Percentiles rank a stretch among this genome's conserved stretches.
Evolutionary conservation across 2,329 filamentous ascomycete species (phyloP).

Genomic region (Pseudocercospora pini-densiflorae): DNA sequence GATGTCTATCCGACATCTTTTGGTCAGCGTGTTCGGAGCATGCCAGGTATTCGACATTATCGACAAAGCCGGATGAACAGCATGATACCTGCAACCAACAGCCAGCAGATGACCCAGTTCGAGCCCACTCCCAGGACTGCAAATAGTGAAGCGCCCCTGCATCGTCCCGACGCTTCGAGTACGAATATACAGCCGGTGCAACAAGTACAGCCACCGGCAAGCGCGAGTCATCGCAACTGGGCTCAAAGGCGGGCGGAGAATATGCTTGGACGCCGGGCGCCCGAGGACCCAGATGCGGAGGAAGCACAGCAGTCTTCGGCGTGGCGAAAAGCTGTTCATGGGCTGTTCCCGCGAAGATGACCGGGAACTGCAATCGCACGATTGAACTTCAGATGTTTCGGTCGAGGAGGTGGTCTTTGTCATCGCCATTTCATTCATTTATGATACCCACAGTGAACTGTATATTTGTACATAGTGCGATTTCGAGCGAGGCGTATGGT

Average conservation of each 20-base stretch:
- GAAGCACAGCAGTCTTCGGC: constrained; percentile 31
- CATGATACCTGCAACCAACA: constrained; percentile 12
- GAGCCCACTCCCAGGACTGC: constrained; percentile 4
- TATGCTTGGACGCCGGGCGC: constrained; percentile 43
- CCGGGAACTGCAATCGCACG: background rate
- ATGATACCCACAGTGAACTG: constrained; percentile 9
- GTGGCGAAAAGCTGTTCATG: constrained; percentile 37
- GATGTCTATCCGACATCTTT: constrained; percentile 17
- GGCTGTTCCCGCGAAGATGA: constrained; percentile 36
- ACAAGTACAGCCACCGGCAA: constrained; percentile 24
- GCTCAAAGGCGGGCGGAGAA: constrained; percentile 50
- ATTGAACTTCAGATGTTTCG: background rate
- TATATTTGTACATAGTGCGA: background rate
- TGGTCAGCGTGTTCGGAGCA: constrained; percentile 13
- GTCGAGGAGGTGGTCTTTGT: background rate
- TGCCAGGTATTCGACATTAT: constrained; percentile 20
- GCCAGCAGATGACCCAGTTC: constrained; percentile 30
- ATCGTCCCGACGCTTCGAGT: constrained; percentile 5
- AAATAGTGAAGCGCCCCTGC: constrained; percentile 3
- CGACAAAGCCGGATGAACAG: constrained; percentile 16
- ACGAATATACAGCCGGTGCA: constrained; percentile 3
- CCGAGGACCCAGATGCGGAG: constrained; percentile 37
- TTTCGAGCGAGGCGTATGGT: constrained; percentile 4
- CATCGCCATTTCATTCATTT: constrained; percentile 1
- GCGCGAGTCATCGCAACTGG: constrained; percentile 48